These are phyloP conservation scores for Botryosphaeria dothidea DNA, from an alignment of 2,329 filamentous ascomycete genomes.

Conservation along the genomic window DNA sequence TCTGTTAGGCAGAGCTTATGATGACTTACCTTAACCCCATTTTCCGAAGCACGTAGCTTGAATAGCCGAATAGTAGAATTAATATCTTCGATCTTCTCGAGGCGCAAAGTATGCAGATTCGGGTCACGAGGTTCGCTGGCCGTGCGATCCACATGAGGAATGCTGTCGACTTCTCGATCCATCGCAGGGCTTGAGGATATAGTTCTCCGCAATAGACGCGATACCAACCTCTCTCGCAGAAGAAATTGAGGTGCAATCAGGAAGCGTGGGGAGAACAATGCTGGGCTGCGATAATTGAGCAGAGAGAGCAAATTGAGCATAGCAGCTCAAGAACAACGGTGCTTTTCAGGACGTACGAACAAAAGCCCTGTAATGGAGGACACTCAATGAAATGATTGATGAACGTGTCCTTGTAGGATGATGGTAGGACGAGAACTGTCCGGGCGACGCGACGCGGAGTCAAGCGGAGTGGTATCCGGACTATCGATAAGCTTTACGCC, in stretches of 20 bases:
- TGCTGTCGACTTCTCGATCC: background rate
- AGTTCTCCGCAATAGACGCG: too few species aligned
- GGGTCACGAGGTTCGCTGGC: constrained; percentile 70
- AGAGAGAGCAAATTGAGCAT: background rate
- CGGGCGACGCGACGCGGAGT: too few species aligned
- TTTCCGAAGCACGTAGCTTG: constrained; percentile 57
- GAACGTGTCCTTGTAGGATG: too few species aligned
- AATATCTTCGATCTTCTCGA: constrained; percentile 63
- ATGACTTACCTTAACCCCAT: constrained; percentile 50
- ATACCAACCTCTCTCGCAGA: background rate
- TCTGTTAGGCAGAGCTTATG: background rate
- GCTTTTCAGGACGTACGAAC: too few species aligned
- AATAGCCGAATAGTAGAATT: constrained; percentile 71
- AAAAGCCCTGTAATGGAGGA: too few species aligned
- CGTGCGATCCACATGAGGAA: constrained; percentile 69
- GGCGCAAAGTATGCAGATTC: constrained; percentile 62
- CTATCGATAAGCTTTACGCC: too few species aligned
- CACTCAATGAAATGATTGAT: too few species aligned
- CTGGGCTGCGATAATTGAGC: background rate
- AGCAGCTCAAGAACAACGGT: too few species aligned
- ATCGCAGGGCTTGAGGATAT: background rate
- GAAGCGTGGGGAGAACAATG: background rate
- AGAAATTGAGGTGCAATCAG: too few species aligned
- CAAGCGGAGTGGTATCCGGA: too few species aligned
- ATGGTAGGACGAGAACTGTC: too few species aligned